phyloP scores from a whole-genome alignment of 768 basidiomycete genomes.

The Glaciozyma martinii region DNA sequence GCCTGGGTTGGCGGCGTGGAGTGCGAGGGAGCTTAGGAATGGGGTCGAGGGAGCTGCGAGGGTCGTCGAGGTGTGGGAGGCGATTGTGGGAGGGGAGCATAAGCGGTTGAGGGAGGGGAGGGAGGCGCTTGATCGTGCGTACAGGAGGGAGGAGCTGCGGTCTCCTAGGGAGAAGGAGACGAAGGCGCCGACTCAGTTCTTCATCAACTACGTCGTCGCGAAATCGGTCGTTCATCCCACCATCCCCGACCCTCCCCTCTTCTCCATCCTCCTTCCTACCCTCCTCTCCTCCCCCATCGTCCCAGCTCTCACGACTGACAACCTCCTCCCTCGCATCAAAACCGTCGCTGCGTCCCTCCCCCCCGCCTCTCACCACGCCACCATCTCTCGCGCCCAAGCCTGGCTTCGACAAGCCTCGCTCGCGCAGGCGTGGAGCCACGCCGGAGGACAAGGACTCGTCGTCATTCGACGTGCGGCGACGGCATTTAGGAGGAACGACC shows the following conservation, averaged over 20 bases:
- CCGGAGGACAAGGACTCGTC: background rate
- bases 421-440: slow-evolving; percentile 14
- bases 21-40: slow-evolving; percentile 1
- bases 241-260: background rate
- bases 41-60: slow-evolving; percentile 5
- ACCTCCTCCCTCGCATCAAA: background rate
- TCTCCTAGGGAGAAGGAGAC: background rate
- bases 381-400: background rate
- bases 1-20: slow-evolving; percentile 12
- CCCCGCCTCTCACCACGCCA: background rate
- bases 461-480: background rate
- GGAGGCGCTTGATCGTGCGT: background rate
- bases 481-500: background rate
- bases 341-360: background rate
- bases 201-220: slow-evolving; percentile 9
- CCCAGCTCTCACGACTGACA: background rate
- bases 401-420: slow-evolving; percentile 21
- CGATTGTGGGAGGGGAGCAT: slow-evolving; percentile 10
- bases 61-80: slow-evolving; percentile 23
- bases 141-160: background rate
- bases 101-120: background rate
- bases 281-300: slow-evolving; percentile 1
- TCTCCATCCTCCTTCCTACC: background rate
- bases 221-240: slow-evolving; percentile 3
- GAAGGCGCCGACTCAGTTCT: slow-evolving; percentile 1